Conservation (phyloP, 139 green algal genomes). For the Gonium pectorale region DNA sequence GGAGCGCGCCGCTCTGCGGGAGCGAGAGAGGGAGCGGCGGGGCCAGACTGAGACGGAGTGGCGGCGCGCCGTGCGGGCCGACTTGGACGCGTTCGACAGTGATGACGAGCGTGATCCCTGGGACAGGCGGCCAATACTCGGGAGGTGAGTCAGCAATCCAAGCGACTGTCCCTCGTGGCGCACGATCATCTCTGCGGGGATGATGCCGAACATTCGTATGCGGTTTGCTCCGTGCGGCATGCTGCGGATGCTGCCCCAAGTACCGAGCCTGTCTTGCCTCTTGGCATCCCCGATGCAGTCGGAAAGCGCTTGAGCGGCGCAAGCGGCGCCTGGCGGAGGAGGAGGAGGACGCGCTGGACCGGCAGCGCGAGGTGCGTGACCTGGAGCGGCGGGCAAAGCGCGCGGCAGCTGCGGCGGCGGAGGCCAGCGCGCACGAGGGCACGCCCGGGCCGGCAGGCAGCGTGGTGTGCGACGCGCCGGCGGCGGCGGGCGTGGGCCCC, state of each 20-base stretch:
- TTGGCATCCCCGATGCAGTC: too few relatives aligned
- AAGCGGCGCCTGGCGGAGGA: constrained; percentile 66
- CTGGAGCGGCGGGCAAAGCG: constrained; percentile 28
- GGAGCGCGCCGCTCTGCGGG: constrained; percentile 33
- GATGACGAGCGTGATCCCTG: constrained; percentile 77
- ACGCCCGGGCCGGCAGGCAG: constrained; percentile 36
- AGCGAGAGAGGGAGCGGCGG: constrained; percentile 63
- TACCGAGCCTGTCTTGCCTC: too few relatives aligned
- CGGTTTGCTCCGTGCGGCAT: too few relatives aligned
- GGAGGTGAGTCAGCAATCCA: constrained; percentile 29
- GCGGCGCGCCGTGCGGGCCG: constrained; percentile 53
- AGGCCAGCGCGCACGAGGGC: constrained; percentile 17
- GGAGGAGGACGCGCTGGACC: constrained; percentile 60
- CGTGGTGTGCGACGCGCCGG: constrained; percentile 12
- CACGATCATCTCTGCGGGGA: too few relatives aligned
- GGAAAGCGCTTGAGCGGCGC: constrained; percentile 58
- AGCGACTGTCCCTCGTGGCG: too few relatives aligned
- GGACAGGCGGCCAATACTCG: constrained; percentile 51
- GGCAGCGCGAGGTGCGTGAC: constrained; percentile 48
- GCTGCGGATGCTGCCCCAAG: too few relatives aligned
- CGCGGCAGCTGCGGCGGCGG: neutral
- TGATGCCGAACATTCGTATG: too few relatives aligned
- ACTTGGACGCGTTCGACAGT: constrained; percentile 66
- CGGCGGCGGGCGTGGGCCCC: neutral
- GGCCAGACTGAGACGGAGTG: constrained; percentile 57